Evolutionary conservation across 345 rosid genomes (phyloP), one percentile per base, ranked within the genome.

Genomic region (Erucastrum elatum): DNA sequence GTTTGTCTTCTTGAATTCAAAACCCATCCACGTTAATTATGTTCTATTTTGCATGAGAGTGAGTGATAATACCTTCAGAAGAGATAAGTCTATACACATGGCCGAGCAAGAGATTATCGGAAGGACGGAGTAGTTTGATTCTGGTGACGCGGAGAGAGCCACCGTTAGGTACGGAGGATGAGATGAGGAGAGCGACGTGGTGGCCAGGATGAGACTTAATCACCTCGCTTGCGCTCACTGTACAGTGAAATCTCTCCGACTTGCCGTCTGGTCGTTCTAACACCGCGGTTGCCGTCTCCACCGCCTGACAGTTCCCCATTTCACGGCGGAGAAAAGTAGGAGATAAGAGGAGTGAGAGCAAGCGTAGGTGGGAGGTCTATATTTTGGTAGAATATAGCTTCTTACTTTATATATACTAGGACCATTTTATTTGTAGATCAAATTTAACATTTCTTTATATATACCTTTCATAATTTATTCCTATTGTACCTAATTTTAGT

Each of bases 131-230:
- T 17, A 81, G 77, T 15, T 81, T 81, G 68, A 81, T 81, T 1
- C 83, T 69, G 5, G 83, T 81, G 69, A 81, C 80, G 30, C 83
- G 80, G 60, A 81, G 83, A 71, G 83, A 81, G n/a, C 83, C 80
- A 4, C 83, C 83, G 80, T 76, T 26, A 71, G 83, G 70, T 44
- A 80, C 80, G 76, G 76, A 29, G 46, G 83, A 80, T 9, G 83
- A 80, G 11, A 80, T 13, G 34, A 80, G 79, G 64, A 80, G 83
- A 56, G 83, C 83, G 0, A 80, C 80, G 68, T 80, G 83, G 83
- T 75, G 68, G 25, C 68, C 80, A 27, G 83, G 83, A 65, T 80
- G 46, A 13, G 80, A 70, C 58, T 75, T 75, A 1, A 65, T 33
- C 64, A 80, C 76, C 15, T 80, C 68, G 34, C 72, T 75, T 0